phyloP scores from a whole-genome alignment of 83 land plant genomes.

The Picea abies region DNA sequence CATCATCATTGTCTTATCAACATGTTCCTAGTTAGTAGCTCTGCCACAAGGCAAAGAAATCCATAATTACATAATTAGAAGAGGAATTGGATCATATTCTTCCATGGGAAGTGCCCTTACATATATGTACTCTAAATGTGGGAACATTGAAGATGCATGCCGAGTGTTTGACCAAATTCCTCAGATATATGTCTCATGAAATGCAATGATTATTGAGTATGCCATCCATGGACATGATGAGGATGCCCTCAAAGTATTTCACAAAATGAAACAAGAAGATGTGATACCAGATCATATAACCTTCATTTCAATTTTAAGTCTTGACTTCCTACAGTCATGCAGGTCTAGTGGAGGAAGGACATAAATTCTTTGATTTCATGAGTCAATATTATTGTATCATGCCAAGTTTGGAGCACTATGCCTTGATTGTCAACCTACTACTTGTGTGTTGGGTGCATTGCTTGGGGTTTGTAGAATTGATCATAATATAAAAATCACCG shows the following conservation, averaged over 20 bases:
- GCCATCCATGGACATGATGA: conserved; percentile 14
- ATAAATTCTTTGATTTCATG: conserved; percentile 9
- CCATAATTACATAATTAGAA: neutral
- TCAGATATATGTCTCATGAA: conserved; percentile 20
- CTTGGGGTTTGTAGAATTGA: conserved; percentile 20
- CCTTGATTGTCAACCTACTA: conserved; percentile 5
- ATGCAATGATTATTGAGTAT: conserved; percentile 17
- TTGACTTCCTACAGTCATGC: conserved; percentile 23
- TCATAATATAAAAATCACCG: neutral
- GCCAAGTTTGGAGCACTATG: conserved; percentile 20
- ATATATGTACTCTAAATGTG: conserved; percentile 22
- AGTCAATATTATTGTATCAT: neutral
- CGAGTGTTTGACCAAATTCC: conserved; percentile 13
- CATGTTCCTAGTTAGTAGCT: conserved; percentile 8
- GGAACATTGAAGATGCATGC: conserved; percentile 14
- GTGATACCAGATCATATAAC: conserved; percentile 14
- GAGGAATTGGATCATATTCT: neutral
- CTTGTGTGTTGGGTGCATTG: conserved; percentile 17
- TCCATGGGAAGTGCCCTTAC: conserved; percentile 9
- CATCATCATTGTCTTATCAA: conserved; percentile 10
- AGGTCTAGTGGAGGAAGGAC: conserved; percentile 2
- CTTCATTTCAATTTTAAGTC: conserved; percentile 6
- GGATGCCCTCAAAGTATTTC: neutral
- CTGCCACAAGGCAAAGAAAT: conserved; percentile 2
- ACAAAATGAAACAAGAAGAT: neutral